Evolutionary conservation across 805 yeast species (phyloP).

Genomic region (Zygoascus biomembranicola): DNA sequence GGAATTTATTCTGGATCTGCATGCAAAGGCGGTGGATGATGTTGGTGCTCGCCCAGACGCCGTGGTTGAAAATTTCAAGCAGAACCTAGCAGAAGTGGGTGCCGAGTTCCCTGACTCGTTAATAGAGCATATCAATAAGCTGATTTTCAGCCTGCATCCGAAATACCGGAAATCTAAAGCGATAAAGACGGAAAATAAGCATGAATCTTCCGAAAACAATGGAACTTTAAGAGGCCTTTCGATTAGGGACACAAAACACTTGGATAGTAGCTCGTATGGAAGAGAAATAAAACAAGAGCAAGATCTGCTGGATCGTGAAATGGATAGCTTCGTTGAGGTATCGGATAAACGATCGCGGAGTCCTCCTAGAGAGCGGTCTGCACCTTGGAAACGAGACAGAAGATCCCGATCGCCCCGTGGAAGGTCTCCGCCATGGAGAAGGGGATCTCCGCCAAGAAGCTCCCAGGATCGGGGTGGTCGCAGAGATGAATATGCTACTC

Average conservation of each 20-base stretch:
- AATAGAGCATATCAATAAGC: constrained; percentile 22
- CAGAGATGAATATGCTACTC: neutral
- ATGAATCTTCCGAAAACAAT: neutral
- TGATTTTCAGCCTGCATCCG: constrained; percentile 28
- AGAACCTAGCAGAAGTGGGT: constrained; percentile 35
- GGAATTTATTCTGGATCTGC: constrained; percentile 38
- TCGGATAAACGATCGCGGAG: neutral
- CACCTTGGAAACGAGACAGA: neutral
- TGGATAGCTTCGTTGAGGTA: neutral
- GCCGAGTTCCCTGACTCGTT: constrained; percentile 33
- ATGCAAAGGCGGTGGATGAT: constrained; percentile 13
- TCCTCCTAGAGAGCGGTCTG: neutral
- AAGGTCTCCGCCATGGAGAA: constrained; percentile 1
- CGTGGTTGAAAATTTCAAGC: constrained; percentile 28
- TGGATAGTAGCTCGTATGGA: constrained; percentile 6
- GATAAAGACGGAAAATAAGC: neutral
- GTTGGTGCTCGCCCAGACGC: neutral
- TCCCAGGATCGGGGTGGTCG: neutral
- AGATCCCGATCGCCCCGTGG: neutral
- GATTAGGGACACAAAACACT: constrained; percentile 15
- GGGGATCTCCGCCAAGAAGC: neutral
- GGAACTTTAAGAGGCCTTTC: constrained; percentile 16
- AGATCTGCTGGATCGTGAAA: neutral
- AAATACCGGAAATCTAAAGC: constrained; percentile 13
- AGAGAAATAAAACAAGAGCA: constrained; percentile 2